Base-by-base conservation (phyloP, 140 eudicot genomes). In the Ambrosia hybrid region DNA sequence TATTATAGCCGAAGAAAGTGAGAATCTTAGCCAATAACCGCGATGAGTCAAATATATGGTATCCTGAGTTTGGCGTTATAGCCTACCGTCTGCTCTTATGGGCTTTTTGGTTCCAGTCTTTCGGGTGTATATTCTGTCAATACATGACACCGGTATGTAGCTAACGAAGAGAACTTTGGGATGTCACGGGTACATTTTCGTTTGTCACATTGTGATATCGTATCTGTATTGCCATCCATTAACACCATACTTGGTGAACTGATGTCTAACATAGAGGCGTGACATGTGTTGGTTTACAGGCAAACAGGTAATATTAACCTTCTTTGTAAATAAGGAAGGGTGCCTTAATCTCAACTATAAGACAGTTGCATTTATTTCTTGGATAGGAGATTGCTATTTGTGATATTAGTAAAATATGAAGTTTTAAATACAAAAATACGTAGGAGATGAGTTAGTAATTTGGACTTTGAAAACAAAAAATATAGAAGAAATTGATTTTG, bases 1-100 rank as follows among this genome's bases (percentile, higher is more conserved):
- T 91, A 82, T 58, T 88, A 91, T 79, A 81, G 87, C 65, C 75
- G 96, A 70, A 82, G 85, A 74, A 88, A 80, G 76, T 91, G 80
- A 80, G 72, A 55, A 46, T 57, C 53, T 26, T 26, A 41, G 53
- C 65, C 16, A 36, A 5, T 17, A 17, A 17, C 26, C 45, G 7
- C 43, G 65, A 59, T 4, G 30, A 62, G 49, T 34, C 68, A n/a
- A 13, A 37, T 13, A 13, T 62, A 62, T 37, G 48, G 68, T 13
- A 37, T 9, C 21, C 2, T 45, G 57, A 16, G 71, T 46, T 21
- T 66, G 34, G 34, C 34, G 34, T 30, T 30, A 30, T 30, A 30
- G 34, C 34, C 2, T 30, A 30, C 34, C 34, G 57, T 46, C 10
- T 66, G 57, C 71, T 66, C 57, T 17, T 66, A 3, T 66, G 39